A percentile compares a stretch with the other conserved stretches of the same genome.
Evolutionary conservation across 345 rosid genomes (phyloP).

Genomic region (Citropsis articulata): DNA sequence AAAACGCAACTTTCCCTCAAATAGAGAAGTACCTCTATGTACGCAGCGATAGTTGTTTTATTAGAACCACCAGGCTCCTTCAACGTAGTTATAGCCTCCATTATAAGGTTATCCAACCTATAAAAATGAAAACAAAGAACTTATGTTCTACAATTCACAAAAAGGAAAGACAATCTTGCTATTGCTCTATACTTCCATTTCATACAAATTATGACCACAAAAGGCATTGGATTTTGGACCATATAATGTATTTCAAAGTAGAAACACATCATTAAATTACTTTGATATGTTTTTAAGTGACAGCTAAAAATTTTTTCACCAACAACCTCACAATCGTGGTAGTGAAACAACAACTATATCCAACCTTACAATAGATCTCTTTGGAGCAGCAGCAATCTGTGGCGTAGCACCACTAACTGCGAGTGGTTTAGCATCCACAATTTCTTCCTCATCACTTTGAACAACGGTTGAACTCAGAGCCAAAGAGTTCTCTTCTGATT

Average conservation of each 20-base stretch:
- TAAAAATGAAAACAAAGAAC: slow-evolving; percentile 13
- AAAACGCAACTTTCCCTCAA: neutral
- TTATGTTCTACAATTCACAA: neutral
- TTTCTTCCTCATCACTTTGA: slow-evolving; percentile 82
- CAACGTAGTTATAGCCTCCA: slow-evolving; percentile 83
- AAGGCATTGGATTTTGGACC: too few relatives aligned
- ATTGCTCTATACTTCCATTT: neutral
- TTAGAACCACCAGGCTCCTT: slow-evolving; percentile 93
- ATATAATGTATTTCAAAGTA: neutral
- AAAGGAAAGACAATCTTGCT: neutral
- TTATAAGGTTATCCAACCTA: slow-evolving; percentile 86
- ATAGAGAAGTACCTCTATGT: slow-evolving; percentile 68
- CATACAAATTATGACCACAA: neutral
- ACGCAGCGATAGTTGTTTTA: slow-evolving; percentile 77
- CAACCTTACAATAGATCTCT: slow-evolving; percentile 75
- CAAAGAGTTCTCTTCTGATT: slow-evolving; percentile 58
- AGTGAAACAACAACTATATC: slow-evolving; percentile 5
- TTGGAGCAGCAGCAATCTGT: slow-evolving; percentile 50
- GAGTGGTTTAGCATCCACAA: slow-evolving; percentile 48
- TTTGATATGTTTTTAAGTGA: neutral
- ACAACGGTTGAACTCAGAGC: slow-evolving; percentile 17
- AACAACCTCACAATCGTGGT: neutral
- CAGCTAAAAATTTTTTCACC: neutral
- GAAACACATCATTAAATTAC: neutral
- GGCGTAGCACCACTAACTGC: slow-evolving; percentile 34